Percentiles rank a stretch among this genome's conserved stretches.
Evolutionary conservation across 2,329 filamentous ascomycete species (phyloP).

Genomic region (Phoma sp.): DNA sequence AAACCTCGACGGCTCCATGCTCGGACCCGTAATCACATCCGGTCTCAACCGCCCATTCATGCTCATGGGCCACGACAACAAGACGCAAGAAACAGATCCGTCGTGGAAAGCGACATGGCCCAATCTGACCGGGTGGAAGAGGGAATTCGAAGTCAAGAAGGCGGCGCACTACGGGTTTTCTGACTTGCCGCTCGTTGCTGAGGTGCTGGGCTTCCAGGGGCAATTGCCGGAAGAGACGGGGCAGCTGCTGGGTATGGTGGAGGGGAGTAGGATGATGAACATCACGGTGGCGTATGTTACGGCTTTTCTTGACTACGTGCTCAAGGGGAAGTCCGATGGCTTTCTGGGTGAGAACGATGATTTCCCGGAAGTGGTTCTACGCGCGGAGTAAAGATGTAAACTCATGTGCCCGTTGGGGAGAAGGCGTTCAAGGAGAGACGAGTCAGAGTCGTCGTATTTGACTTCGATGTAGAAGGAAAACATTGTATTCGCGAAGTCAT

Average conservation of each 20-base stretch:
- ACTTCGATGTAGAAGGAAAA: too few species aligned
- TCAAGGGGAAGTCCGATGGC: constrained; percentile 21
- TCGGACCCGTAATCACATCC: constrained; percentile 23
- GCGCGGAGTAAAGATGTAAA: neutral
- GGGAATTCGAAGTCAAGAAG: constrained; percentile 33
- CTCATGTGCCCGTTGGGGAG: too few species aligned
- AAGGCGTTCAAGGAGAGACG: too few species aligned
- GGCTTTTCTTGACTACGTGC: constrained; percentile 29
- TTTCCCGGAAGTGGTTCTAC: constrained; percentile 25
- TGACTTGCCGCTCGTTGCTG: constrained; percentile 28
- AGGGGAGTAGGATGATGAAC: constrained; percentile 28
- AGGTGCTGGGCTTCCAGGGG: constrained; percentile 24
- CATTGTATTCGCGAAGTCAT: too few species aligned
- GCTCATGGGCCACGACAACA: constrained; percentile 37
- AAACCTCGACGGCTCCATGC: constrained; percentile 48
- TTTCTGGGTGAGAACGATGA: neutral
- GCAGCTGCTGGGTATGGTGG: constrained; percentile 29
- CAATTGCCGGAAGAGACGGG: constrained; percentile 24
- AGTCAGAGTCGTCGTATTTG: too few species aligned
- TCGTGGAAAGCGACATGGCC: constrained; percentile 36
- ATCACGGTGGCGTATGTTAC: constrained; percentile 28
- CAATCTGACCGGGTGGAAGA: constrained; percentile 33
- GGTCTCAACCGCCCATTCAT: constrained; percentile 30
- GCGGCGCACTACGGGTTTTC: constrained; percentile 39
- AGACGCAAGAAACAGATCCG: constrained; percentile 36